These are phyloP conservation scores for Byssothecium circinans DNA, from an alignment of 2,329 filamentous ascomycete genomes.

Conservation along the genomic window DNA sequence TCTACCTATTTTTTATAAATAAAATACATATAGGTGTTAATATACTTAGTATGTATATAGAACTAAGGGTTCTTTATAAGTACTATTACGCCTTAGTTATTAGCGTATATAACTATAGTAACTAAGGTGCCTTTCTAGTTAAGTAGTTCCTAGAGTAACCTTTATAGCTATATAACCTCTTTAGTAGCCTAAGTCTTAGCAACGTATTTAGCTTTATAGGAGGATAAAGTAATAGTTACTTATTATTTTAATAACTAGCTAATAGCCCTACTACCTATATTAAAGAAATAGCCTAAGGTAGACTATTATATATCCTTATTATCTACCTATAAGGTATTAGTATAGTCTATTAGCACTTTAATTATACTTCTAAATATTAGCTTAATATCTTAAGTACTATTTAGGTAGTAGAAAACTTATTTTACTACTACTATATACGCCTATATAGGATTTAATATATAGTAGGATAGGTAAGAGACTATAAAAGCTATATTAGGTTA, in stretches of 20 bases:
- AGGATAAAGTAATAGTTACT: neutral
- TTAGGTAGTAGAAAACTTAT: neutral
- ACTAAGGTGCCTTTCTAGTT: neutral
- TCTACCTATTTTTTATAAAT: neutral
- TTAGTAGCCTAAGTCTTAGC: neutral
- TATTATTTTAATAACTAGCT: neutral
- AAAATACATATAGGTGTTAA: neutral
- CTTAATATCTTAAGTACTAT: neutral
- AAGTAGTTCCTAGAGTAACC: neutral
- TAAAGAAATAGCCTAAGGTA: neutral
- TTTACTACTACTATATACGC: too few species aligned
- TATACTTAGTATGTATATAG: neutral
- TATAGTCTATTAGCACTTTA: neutral
- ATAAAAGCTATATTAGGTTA: neutral
- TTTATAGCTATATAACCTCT: neutral
- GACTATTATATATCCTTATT: neutral
- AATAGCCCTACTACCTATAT: neutral
- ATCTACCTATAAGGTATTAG: neutral
- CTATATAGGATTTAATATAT: neutral
- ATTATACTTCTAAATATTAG: neutral
- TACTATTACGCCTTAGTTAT: neutral
- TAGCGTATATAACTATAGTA: neutral
- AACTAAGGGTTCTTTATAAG: neutral
- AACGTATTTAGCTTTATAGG: neutral
- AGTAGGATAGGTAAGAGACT: neutral